Evolutionary conservation across 169 alveolate species (phyloP), one percentile per base, ranked within the genome.

Genomic region (Cryptosporidium felis): DNA sequence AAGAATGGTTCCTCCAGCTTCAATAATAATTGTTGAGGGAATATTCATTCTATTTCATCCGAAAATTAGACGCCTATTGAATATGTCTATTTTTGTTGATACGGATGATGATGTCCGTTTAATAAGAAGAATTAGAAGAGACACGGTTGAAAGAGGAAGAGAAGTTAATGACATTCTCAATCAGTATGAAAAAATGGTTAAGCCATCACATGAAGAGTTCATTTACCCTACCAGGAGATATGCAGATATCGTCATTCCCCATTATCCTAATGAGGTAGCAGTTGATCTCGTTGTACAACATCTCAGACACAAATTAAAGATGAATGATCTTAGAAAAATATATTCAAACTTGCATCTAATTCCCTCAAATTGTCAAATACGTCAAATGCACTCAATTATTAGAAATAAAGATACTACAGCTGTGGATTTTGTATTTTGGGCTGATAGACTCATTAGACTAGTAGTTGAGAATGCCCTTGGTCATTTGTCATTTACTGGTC

Each of bases 11-110:
- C 36, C 74, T 16, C 90, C 94, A 16, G 61, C 94, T 34, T 88
- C 91, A 16, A 80, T 94, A 23, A 89, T 94, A 42, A 89, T 94
- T 6, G 89, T 93, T 21, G 96, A 94, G 88, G 97, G 97, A 4
- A 93, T 94, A 34, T 88, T 92, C 60, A 62, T 92, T 8, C 89
- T 93, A 21, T 91, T 91, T 88, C 94, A 92, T 49, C 88, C 90
- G 34, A 89, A 90, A 88, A 89, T 93, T 30, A 65, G 95, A 47
- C 91, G 89, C 62, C 81, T 90, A n/a, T 80, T 93, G 81, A 92
- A 91, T 62, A 79, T 93, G 80, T 92, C 93, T 80, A 90, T 94
- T n/a, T 94, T 92, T 61, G 94, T 94, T 6, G 91, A 91, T 49
- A 88, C 93, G 5, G 96, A 93, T 82, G 92, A 89, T 40, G 96